These are phyloP conservation scores for Viridothelium virens DNA, from an alignment of 495 filamentous ascomycete genomes.

Conservation along the genomic window DNA sequence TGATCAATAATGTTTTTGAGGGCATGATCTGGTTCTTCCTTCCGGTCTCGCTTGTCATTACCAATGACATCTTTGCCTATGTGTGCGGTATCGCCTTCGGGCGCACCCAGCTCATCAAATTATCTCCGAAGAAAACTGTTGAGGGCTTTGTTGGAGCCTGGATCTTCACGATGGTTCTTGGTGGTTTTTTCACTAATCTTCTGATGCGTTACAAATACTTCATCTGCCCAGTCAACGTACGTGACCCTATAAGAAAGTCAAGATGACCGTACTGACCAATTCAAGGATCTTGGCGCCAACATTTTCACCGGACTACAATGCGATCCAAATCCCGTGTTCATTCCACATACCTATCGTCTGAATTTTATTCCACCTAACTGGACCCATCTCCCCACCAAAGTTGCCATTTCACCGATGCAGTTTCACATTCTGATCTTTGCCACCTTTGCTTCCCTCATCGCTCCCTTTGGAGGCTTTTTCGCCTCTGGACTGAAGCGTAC, in stretches of 20 bases:
- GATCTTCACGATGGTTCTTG: slow-evolving; percentile 87
- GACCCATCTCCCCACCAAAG: slow-evolving; percentile 49
- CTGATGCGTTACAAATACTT: slow-evolving; percentile 94
- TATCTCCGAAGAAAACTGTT: slow-evolving; percentile 98
- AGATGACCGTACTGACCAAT: slow-evolving; percentile 21
- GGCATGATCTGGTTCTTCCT: slow-evolving; percentile 99
- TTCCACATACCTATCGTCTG: slow-evolving; percentile 69
- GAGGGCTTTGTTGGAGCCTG: slow-evolving; percentile 97
- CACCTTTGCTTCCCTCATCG: slow-evolving; percentile 92
- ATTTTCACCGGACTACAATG: slow-evolving; percentile 86
- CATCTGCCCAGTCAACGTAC: slow-evolving; percentile 88
- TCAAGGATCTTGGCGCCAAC: slow-evolving; percentile 82
- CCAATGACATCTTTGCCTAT: slow-evolving; percentile 98
- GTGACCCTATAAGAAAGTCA: slow-evolving; percentile 20
- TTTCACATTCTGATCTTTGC: slow-evolving; percentile 88
- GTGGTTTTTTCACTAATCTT: slow-evolving; percentile 72
- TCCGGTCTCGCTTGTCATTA: slow-evolving; percentile 89
- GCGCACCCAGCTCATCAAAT: slow-evolving; percentile 91
- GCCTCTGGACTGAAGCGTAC: slow-evolving; percentile 95
- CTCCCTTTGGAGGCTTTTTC: slow-evolving; percentile 98
- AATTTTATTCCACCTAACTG: slow-evolving; percentile 56
- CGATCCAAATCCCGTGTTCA: slow-evolving; percentile 86
- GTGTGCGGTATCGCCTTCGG: slow-evolving; percentile 96
- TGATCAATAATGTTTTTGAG: slow-evolving; percentile 99
- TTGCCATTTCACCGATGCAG: slow-evolving; percentile 79